A percentile compares a stretch with the other conserved stretches of the same genome.
Conservation (phyloP, 768 basidiomycete genomes). For the Leucocoprinus birnbaumii region DNA sequence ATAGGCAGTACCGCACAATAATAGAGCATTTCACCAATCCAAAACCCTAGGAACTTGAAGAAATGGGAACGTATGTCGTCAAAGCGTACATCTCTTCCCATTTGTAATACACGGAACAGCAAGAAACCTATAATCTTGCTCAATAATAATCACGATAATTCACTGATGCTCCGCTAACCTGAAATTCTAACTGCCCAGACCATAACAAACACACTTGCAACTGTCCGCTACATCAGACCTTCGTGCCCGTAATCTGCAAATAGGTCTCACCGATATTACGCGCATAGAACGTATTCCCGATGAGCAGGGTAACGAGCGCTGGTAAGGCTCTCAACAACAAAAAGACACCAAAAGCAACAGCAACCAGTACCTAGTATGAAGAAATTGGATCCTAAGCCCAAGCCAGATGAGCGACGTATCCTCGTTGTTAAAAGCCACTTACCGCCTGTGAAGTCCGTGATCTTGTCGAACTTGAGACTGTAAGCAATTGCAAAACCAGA, state of each 20-base stretch:
- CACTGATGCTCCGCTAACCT: conserved; percentile 24
- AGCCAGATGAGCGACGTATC: neutral
- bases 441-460: conserved; percentile 68
- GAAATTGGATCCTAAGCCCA: conserved; percentile 53
- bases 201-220: conserved; percentile 59
- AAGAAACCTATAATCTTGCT: conserved; percentile 50
- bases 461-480: conserved; percentile 71
- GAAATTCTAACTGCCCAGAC: conserved; percentile 62
- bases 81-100: conserved; percentile 63
- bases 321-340: neutral
- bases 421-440: conserved; percentile 10
- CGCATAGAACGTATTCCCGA: conserved; percentile 58
- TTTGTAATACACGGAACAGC: conserved; percentile 67
- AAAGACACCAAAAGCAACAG: too few species aligned
- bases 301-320: conserved; percentile 61
- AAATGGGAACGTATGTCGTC: conserved; percentile 66
- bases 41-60: conserved; percentile 56
- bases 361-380: conserved; percentile 46
- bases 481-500: conserved; percentile 64
- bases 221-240: conserved; percentile 16
- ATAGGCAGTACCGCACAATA: too few species aligned
- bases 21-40: neutral
- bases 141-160: neutral
- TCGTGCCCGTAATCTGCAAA: neutral
- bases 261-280: conserved; percentile 42